These are phyloP conservation scores for Wickerhamomyces sp. DNA, from an alignment of 1,139 yeast species.

Conservation along the genomic window DNA sequence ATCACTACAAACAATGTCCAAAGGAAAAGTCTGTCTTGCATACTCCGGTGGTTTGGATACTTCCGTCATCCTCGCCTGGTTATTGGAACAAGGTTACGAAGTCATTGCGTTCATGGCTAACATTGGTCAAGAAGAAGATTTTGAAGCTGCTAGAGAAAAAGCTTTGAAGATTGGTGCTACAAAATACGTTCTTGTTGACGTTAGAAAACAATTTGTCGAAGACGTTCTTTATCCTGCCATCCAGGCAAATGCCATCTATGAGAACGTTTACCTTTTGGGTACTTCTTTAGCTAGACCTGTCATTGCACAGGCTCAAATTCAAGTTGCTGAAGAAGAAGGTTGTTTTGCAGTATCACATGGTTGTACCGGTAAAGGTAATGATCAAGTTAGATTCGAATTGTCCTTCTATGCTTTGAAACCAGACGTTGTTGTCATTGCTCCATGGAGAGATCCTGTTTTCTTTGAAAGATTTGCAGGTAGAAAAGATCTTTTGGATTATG, in stretches of 20 bases:
- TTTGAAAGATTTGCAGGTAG: slow-evolving; percentile 97
- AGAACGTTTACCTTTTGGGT: slow-evolving; percentile 92
- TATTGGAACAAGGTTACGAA: slow-evolving; percentile 95
- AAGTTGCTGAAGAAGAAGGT: slow-evolving; percentile 94
- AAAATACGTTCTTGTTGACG: slow-evolving; percentile 90
- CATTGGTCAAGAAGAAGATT: slow-evolving; percentile 98
- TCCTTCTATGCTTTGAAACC: slow-evolving; percentile 97
- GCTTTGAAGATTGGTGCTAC: slow-evolving; percentile 97
- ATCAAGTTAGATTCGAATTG: slow-evolving; percentile 96
- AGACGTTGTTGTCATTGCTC: slow-evolving; percentile 93
- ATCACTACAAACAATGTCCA: slow-evolving; percentile 51
- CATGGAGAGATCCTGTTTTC: slow-evolving; percentile 97
- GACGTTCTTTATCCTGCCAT: slow-evolving; percentile 92
- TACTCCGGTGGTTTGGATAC: slow-evolving; percentile 99
- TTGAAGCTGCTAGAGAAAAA: slow-evolving; percentile 93
- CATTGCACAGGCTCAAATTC: slow-evolving; percentile 95
- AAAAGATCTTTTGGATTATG: slow-evolving; percentile 89
- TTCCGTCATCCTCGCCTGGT: slow-evolving; percentile 96
- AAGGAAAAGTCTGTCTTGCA: slow-evolving; percentile 98
- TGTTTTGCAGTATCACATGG: slow-evolving; percentile 99
- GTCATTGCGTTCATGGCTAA: slow-evolving; percentile 97
- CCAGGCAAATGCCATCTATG: slow-evolving; percentile 95
- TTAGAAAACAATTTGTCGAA: slow-evolving; percentile 90
- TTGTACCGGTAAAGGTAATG: slow-evolving; percentile 99
- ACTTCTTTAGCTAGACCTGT: slow-evolving; percentile 98